Evolutionary conservation across 164 flowering plant species (phyloP).

Genomic region (Kingdonia uniflora): DNA sequence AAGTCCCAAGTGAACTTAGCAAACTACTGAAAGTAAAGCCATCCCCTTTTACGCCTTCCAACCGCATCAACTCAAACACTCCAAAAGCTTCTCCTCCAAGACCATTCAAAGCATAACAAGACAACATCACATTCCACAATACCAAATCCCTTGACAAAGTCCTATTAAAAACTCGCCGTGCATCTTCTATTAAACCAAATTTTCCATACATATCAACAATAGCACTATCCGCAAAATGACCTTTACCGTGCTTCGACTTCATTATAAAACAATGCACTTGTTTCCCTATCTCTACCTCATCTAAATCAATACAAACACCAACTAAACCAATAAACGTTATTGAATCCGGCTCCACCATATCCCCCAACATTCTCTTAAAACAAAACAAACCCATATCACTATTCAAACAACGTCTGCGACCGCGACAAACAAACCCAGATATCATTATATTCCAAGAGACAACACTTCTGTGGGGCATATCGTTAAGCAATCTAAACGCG

Average conservation of each 20-base stretch:
- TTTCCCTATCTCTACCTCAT: constrained; percentile 25
- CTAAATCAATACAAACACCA: constrained; percentile 19
- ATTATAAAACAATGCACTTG: constrained; percentile 38
- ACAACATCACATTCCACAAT: constrained; percentile 60
- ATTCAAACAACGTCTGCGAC: too few species aligned
- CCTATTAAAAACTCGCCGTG: constrained; percentile 34
- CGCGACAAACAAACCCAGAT: constrained; percentile 21
- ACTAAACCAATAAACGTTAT: constrained; percentile 39
- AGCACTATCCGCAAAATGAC: constrained; percentile 32
- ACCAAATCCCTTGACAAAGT: constrained; percentile 36
- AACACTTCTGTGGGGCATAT: constrained; percentile 42
- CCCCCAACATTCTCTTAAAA: constrained; percentile 34
- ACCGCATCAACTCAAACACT: constrained; percentile 32
- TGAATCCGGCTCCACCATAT: constrained; percentile 29
- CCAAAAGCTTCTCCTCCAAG: constrained; percentile 27
- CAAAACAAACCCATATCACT: neutral
- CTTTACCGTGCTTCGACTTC: constrained; percentile 27
- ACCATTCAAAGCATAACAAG: constrained; percentile 39
- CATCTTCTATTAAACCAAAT: constrained; percentile 33
- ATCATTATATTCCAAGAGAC: constrained; percentile 55
- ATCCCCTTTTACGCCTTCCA: constrained; percentile 33
- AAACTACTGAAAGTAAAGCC: constrained; percentile 45
- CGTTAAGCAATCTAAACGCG: constrained; percentile 38
- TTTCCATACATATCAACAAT: constrained; percentile 49
- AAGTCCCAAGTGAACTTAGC: constrained; percentile 27